Evolutionary conservation across 768 basidiomycete genomes (phyloP).

Genomic region (Sistotremastrum suecicum): DNA sequence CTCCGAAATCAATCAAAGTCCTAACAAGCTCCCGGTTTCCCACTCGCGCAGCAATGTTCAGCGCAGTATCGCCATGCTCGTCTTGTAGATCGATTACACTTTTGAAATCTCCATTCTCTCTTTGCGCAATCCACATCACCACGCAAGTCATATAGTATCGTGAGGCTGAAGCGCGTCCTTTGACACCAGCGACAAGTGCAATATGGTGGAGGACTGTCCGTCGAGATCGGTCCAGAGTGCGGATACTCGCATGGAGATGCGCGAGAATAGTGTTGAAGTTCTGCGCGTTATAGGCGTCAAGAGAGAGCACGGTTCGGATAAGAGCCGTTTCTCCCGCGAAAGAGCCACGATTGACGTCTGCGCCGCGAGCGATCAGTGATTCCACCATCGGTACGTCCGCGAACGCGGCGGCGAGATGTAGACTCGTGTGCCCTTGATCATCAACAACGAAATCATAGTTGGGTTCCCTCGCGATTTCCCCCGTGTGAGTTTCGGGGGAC

Average conservation of each 20-base stretch:
- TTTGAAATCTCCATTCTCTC: constrained; percentile 62
- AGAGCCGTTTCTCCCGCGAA: constrained; percentile 89
- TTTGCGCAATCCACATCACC: constrained; percentile 70
- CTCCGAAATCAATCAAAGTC: constrained; percentile 82
- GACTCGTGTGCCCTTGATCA: constrained; percentile 85
- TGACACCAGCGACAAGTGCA: constrained; percentile 80
- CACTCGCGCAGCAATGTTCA: constrained; percentile 90
- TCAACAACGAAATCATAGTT: constrained; percentile 66
- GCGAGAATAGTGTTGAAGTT: constrained; percentile 54
- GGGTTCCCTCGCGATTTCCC: constrained; percentile 12
- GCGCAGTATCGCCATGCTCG: constrained; percentile 86
- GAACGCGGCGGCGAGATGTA: constrained; percentile 86
- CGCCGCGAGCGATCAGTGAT: constrained; percentile 60
- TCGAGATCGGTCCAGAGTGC: constrained; percentile 76
- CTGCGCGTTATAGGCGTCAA: constrained; percentile 70
- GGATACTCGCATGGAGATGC: constrained; percentile 56
- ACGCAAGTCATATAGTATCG: constrained; percentile 87
- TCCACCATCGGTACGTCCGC: constrained; percentile 55
- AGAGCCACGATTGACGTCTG: constrained; percentile 86
- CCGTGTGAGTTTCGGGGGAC: constrained; percentile 26
- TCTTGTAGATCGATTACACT: constrained; percentile 85
- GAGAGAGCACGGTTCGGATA: constrained; percentile 82
- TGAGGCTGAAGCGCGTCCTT: constrained; percentile 71
- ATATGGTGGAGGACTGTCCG: constrained; percentile 88
- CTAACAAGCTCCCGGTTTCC: constrained; percentile 81